Evolutionary conservation across 1,284 basidiomycete species (phyloP), one percentile per base, ranked within the genome.

Genomic region (Cutaneotrichosporon dermatis): DNA sequence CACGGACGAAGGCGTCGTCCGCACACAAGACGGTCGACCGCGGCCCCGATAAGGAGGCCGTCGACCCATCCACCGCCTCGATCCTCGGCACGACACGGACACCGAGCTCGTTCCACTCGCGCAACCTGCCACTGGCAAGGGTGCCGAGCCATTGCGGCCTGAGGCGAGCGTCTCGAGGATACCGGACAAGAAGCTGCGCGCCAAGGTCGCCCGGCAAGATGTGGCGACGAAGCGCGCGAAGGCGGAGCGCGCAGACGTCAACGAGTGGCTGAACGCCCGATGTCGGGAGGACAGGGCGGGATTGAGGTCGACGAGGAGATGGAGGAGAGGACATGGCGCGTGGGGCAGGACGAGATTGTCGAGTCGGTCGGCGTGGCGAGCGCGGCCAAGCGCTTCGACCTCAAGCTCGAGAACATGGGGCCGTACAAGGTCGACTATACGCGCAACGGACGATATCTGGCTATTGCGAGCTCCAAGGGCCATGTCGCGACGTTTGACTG

Each of bases 401-500:
- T 90, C 78, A 86, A 84, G 62, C 78, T 98, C 48, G 90, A 94
- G 61, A 66, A 67, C 35, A 70, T 76, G 67, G 95, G 95, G 0
- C 88, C 25, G 88, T 97, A 78, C 79, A 86, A 71, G 80, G 82
- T 72, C 76, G 90, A 80, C 61, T 98, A 96, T 79, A 92, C 92
- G 4, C 81, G 89, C 62, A 97, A 98, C 73, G 95, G 95, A 59
- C 90, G 92, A 72, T 88, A 93, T 76, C 75, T 95, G 54, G 92
- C 90, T 0, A 85, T 96, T 64, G 89, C 85, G 1, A 92, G 92
- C 4, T 82, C 83, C 15, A 84, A 83, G 58, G 94, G 95, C 0
- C 92, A 97, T 78, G 84, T 94, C n/a, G 90, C 92, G 1, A 91
- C 92, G 0, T 95, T 97, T 70, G 93, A 98, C 76, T 95, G 92